Conservation (phyloP, 371 early-diverging fungal genomes). For the Syncephalastrum sp. region DNA sequence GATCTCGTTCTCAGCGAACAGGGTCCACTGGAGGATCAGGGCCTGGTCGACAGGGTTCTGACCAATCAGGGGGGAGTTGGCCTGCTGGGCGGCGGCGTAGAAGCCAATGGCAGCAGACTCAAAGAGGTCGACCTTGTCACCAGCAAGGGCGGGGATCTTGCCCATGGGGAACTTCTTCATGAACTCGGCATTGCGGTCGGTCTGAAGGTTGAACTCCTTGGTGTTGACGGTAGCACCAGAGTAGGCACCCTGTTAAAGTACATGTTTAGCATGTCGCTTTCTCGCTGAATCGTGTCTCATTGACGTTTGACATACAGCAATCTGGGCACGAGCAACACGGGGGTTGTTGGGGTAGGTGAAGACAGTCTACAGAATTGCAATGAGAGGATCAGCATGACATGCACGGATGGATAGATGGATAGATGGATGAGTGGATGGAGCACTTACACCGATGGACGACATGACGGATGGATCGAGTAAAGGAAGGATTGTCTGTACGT, state of each 20-base stretch:
- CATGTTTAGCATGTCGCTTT: background rate
- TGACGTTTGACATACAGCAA: constrained; percentile 53
- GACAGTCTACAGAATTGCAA: constrained; percentile 32
- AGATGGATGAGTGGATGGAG: constrained; percentile 8
- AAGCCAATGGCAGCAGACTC: constrained; percentile 88
- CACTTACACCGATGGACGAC: constrained; percentile 19
- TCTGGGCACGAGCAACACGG: constrained; percentile 62
- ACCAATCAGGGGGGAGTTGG: constrained; percentile 64
- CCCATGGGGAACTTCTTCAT: constrained; percentile 80
- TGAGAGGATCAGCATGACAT: background rate
- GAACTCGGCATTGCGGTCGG: constrained; percentile 73
- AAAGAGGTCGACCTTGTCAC: constrained; percentile 66
- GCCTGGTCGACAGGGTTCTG: constrained; percentile 69
- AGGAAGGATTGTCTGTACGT: too few species aligned
- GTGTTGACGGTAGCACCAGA: constrained; percentile 70
- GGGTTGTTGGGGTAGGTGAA: constrained; percentile 55
- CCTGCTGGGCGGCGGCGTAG: constrained; percentile 76
- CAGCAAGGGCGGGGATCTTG: constrained; percentile 84
- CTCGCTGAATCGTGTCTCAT: background rate
- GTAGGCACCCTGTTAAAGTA: constrained; percentile 56
- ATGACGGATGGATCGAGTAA: constrained; percentile 8
- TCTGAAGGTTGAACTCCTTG: constrained; percentile 66
- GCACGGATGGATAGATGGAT: background rate
- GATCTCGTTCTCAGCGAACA: constrained; percentile 71
- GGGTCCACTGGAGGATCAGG: constrained; percentile 75